Conservation (phyloP, 2,329 filamentous ascomycete genomes). For the Sporothrix brunneoviolacea region DNA sequence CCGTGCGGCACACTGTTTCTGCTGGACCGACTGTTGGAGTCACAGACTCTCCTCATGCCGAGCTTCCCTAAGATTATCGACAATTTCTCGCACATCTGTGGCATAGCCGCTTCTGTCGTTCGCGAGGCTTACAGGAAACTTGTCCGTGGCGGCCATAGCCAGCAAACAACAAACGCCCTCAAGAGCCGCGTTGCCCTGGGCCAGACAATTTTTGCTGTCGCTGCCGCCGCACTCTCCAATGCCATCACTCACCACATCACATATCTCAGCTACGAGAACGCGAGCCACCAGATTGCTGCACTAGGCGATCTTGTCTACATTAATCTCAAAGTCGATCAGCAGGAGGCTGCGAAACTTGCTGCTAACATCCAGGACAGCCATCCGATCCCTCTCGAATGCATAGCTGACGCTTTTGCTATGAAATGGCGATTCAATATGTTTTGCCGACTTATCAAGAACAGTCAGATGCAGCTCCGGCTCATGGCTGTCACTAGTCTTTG, state of each 20-base stretch:
- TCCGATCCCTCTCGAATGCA: conserved; percentile 34
- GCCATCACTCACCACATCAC: conserved; percentile 52
- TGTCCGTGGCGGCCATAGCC: conserved; percentile 10
- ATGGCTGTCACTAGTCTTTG: conserved; percentile 71
- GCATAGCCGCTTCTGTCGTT: conserved; percentile 29
- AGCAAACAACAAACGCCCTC: background rate
- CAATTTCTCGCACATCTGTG: conserved; percentile 31
- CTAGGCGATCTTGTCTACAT: conserved; percentile 39
- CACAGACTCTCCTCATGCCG: conserved; percentile 35
- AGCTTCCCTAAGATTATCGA: conserved; percentile 43
- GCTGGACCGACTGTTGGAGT: conserved; percentile 37
- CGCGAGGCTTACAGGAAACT: conserved; percentile 24
- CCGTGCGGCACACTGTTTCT: conserved; percentile 36
- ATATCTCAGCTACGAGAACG: conserved; percentile 40
- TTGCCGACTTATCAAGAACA: conserved; percentile 68
- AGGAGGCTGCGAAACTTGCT: conserved; percentile 29
- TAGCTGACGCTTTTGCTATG: conserved; percentile 45
- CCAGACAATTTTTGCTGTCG: conserved; percentile 36
- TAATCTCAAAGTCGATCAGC: conserved; percentile 32
- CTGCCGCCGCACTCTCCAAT: conserved; percentile 35
- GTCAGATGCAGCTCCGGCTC: conserved; percentile 86
- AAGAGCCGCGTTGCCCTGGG: conserved; percentile 18
- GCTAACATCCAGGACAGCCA: conserved; percentile 27
- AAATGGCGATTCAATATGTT: conserved; percentile 66
- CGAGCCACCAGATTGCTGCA: conserved; percentile 31